phyloP scores from a whole-genome alignment of 2,329 filamentous ascomycete genomes.

The Alternaria rosae region DNA sequence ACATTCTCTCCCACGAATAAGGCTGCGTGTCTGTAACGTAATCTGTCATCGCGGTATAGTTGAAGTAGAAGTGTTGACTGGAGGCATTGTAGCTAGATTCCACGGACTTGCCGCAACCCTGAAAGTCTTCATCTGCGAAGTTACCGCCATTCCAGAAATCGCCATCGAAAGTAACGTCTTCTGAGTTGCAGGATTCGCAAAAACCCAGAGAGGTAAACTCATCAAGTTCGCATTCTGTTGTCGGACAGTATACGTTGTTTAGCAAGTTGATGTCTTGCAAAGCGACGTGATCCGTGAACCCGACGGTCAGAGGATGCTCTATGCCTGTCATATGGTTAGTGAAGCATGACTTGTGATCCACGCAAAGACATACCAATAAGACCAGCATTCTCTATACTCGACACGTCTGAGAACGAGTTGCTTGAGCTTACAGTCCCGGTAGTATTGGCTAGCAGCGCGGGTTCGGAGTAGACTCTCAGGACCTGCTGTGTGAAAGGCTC shows the following conservation, averaged over 20 bases:
- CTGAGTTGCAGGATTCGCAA: rapidly evolving
- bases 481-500: not conserved
- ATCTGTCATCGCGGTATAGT: not conserved
- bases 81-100: too few relatives aligned
- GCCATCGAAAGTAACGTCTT: rapidly evolving
- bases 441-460: not conserved
- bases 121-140: too few relatives aligned
- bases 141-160: not conserved
- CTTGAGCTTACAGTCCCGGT: not conserved
- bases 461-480: not conserved
- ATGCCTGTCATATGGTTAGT: not conserved
- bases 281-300: rapidly evolving
- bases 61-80: too few relatives aligned
- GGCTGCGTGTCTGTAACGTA: rapidly evolving
- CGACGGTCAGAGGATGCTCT: not conserved
- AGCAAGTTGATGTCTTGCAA: not conserved
- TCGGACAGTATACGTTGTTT: not conserved
- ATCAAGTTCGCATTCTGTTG: not conserved
- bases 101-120: too few relatives aligned
- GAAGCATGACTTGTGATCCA: not conserved
- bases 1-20: rapidly evolving
- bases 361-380: not conserved
- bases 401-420: not conserved
- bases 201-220: not conserved
- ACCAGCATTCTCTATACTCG: not conserved